Base-by-base conservation (phyloP, 2,329 filamentous ascomycete species). In the Cadophora malorum region DNA sequence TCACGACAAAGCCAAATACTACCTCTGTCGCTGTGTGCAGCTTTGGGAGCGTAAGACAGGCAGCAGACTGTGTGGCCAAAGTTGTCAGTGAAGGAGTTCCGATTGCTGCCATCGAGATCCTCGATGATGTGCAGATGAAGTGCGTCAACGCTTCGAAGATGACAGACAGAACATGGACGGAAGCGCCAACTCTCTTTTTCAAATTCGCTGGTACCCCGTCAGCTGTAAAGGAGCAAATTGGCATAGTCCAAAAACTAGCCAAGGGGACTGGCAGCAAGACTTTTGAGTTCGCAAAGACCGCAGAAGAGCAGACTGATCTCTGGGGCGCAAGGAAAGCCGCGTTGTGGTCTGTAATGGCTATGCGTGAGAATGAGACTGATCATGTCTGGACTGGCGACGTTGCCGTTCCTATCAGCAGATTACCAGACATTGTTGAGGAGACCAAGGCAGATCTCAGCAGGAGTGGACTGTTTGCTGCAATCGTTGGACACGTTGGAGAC, bases 81-180 rank as follows among this genome's bases (percentile, higher is more conserved):
- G 93, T 97, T 12, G 94, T 97, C 4, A 88, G 88, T 55, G 86
- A 91, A 64, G 94, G 93, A 31, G 87, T 97, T 12, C 92, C 92
- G 35, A 90, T 97, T 52, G 94, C 94, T 0, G 94, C 94, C n/a
- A 89, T 97, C 53, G 94, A 97, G 81, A 91, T 97, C 67, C 83
- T 97, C 33, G 94, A 97, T 80, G 94, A 97, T 77, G 90, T 94
- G 67, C 94, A 97, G 82, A 97, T 97, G 87, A 83, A 81, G 74
- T 86, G 85, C 77, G 88, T 90, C 80, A 89, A 90, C 80, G 82
- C 85, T 33, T 87, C 89, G 0, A 90, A 90, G 31, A 85, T 83
- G 76, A 94, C 91, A 0, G 82, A 84, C 45, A 87, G 89, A 69
- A 80, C 79, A 9, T 95, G 92, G 92, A 83, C 84, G 63, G 91